A percentile compares a stretch with the other conserved stretches of the same genome.
Conservation (phyloP, 768 basidiomycete genomes). For the Hysterangium stoloniferum region DNA sequence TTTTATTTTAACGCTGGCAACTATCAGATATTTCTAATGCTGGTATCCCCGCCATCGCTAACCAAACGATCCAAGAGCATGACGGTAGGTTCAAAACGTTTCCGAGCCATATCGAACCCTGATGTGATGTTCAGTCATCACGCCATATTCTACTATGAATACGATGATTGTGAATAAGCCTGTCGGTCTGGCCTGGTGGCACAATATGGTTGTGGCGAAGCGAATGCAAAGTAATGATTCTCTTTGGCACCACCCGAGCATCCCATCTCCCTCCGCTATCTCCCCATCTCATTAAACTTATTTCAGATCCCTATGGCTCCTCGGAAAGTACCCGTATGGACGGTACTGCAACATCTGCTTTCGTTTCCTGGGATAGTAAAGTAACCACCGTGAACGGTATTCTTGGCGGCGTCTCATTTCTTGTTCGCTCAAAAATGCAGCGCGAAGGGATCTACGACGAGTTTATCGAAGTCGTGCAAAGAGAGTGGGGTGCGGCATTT, state of each 20-base stretch:
- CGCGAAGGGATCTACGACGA: not conserved
- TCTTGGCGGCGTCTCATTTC: not conserved
- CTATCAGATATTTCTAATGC: constrained; percentile 4
- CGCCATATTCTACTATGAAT: constrained; percentile 2
- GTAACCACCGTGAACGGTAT: not conserved
- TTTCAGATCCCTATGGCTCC: not conserved
- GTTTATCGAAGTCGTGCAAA: not conserved
- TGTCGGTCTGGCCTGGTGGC: constrained; percentile 3
- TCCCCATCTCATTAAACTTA: too few relatives aligned
- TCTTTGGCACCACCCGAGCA: too few relatives aligned
- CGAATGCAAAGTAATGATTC: not conserved
- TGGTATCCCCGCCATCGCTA: not conserved
- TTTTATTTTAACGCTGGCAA: not conserved
- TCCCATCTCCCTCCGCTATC: too few relatives aligned
- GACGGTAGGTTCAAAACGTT: not conserved
- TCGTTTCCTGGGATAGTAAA: constrained; percentile 6
- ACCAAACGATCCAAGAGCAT: constrained; percentile 2
- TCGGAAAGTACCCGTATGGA: constrained; percentile 2
- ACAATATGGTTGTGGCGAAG: not conserved
- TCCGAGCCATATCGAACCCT: not conserved
- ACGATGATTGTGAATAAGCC: constrained; percentile 1
- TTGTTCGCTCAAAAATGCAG: constrained; percentile 3
- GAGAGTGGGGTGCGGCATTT: not conserved
- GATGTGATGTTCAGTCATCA: not conserved
- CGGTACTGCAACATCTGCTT: constrained; percentile 2